Evolutionary conservation across 345 rosid genomes (phyloP).

Genomic region (Microcos paniculata): DNA sequence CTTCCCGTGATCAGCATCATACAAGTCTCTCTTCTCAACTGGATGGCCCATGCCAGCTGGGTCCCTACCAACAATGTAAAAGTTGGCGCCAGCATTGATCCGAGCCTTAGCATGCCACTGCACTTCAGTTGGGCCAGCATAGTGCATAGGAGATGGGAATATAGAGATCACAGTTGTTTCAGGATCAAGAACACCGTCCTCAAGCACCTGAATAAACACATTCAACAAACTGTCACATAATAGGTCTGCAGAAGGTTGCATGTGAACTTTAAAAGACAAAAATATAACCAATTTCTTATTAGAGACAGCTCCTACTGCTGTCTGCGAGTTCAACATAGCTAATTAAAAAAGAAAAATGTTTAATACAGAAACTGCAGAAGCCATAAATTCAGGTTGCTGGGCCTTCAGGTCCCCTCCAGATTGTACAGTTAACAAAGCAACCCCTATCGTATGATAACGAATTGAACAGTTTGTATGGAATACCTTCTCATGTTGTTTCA

Average conservation of each 20-base stretch:
- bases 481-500: constrained; percentile 98
- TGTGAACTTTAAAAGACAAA: background rate
- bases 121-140: constrained; percentile 99
- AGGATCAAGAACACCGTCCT: constrained; percentile 98
- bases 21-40: constrained; percentile 84
- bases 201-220: constrained; percentile 64
- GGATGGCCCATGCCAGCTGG: constrained; percentile 99
- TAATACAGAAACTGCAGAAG: background rate
- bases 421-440: background rate
- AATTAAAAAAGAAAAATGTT: background rate
- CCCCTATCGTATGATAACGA: background rate
- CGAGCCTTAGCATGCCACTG: constrained; percentile 99
- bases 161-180: constrained; percentile 96
- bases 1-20: constrained; percentile 99
- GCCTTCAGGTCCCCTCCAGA: background rate
- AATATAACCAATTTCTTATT: background rate
- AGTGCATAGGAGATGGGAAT: constrained; percentile 99
- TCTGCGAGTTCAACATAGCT: background rate
- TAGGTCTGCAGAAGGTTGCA: background rate
- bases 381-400: background rate
- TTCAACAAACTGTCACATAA: background rate
- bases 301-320: background rate
- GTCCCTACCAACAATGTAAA: constrained; percentile 98
- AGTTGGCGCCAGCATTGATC: constrained; percentile 97
- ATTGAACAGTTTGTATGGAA: background rate